Evolutionary conservation across 495 filamentous ascomycete species (phyloP), one percentile per base, ranked within the genome.

Genomic region (Trichoderma reesei): DNA sequence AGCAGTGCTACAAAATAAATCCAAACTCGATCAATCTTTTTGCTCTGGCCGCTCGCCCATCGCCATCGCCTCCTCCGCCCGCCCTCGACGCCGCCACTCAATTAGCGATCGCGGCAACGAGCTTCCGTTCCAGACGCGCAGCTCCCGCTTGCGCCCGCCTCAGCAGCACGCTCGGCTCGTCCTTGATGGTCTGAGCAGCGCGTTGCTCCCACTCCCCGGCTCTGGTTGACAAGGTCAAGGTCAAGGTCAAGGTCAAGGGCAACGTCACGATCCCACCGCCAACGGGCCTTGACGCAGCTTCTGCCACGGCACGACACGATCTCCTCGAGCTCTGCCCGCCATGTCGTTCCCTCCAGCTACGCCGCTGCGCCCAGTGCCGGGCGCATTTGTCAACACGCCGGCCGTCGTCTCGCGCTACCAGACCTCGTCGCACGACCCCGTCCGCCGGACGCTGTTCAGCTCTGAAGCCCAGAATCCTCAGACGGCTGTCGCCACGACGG

Each of bases 361-460:
- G 36, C 88, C 83, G 62, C 81, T 82, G 75, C 82, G 82, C 75
- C 82, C 80, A 59, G 74, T 91, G 65, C 89, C 89, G 56, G 89
- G 89, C 69, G 85, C 88, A 68, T 92, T 82, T 69, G 74, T 90
- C 65, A 84, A 88, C 74, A 92, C 88, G 1, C 89, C 89, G 60
- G 87, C 86, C 36, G 16, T 63, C 20, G 65, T 71, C 61, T 73
- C 74, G 39, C 70, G 74, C 65, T 73, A 70, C 61, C 72, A 65
- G 11, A 72, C 66, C 26, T 26, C 26, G 68, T 72, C 61, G 64
- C 71, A 60, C 34, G 71, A 74, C 64, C 71, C 75, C 10, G 73
- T 73, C 20, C 71, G 72, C 7, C 77, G 77, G 41, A 74, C 74
- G 37, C 67, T 77, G 65, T 82, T 83, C 64, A 36, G n/a, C 38